Conservation (phyloP, 805 yeast genomes). For the Candida incommunis region DNA sequence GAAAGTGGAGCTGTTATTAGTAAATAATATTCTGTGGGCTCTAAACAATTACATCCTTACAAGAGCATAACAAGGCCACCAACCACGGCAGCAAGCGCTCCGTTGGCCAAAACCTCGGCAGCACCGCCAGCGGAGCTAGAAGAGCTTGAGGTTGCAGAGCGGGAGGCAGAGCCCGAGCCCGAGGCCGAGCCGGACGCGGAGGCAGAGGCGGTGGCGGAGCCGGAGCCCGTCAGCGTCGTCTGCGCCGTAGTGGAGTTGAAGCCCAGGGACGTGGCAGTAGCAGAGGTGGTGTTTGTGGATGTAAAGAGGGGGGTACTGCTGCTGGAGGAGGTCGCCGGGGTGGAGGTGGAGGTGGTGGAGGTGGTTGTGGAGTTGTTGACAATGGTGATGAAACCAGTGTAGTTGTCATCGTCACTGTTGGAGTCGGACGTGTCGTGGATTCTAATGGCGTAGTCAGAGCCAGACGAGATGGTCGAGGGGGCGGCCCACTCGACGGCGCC, state of each 20-base stretch:
- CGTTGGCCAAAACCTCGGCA: constrained; percentile 5
- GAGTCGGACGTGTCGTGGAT: constrained; percentile 15
- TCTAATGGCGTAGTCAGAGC: constrained; percentile 21
- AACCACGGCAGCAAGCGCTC: constrained; percentile 7
- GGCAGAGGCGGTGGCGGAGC: background rate
- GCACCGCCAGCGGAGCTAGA: constrained; percentile 6
- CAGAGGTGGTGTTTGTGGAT: background rate
- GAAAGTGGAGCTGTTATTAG: no score
- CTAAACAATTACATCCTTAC: no score
- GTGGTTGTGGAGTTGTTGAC: constrained; percentile 9
- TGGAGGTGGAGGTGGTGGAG: constrained; percentile 7
- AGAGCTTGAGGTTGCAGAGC: background rate
- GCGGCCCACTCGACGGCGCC: constrained; percentile 25
- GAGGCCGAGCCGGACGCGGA: constrained; percentile 4
- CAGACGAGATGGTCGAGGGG: constrained; percentile 18
- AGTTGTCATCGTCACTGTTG: constrained; percentile 19
- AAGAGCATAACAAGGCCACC: constrained; percentile 9
- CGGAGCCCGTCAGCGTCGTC: background rate
- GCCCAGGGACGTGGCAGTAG: background rate
- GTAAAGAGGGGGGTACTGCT: constrained; percentile 4
- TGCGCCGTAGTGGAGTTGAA: constrained; percentile 1
- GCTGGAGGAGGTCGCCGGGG: constrained; percentile 5
- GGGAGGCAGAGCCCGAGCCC: constrained; percentile 2
- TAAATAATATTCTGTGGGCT: no score
- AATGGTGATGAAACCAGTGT: constrained; percentile 21